Base-by-base conservation (phyloP, 2,329 filamentous ascomycete species). In the Fusarium domesticum region DNA sequence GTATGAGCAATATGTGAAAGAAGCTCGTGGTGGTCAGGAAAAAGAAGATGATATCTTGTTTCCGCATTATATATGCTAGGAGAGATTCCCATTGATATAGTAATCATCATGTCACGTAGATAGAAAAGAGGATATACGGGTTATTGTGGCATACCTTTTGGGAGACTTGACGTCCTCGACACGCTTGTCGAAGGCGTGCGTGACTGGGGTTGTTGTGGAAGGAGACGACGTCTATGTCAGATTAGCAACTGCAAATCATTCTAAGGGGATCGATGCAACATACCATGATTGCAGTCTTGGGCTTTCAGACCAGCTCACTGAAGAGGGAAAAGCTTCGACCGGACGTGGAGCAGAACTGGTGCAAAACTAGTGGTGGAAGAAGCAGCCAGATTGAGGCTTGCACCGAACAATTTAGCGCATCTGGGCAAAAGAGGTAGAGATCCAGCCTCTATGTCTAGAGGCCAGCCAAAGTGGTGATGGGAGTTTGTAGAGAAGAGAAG, bases 31-130 rank as follows among this genome's bases (percentile, higher is more conserved):
- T 32, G 39, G 41, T 65, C 83, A 78, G 78, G 72, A 82, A 83
- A 87, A 82, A 84, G 82, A 87, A 84, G 61, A 67, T 66, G 50
- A 66, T 68, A 88, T 84, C 77, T 73, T 76, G 70, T 83, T 89
- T 98, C 93, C 85, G 88, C 93, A 98, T 79, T 71, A 68, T 72
- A 28, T 28, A 75, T 81, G 79, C 88, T 97, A 89, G 87, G 93
- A 98, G 95, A 98, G 93, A 98, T 98, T 98, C 93, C 93, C 93
- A 98, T 96, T 95, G 85, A 88, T 84, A 84, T 78, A 73, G 72
- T 78, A 75, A 88, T 95, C 91, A 95, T 95, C 76, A 82, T 75
- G 60, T 73, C 54, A 56, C 53, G 37, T 11, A 18, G 19, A n/a
- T 17, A 28, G 36, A 34, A 30, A 39, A 40, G 39, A 16, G 34